Evolutionary conservation across 1,139 yeast species (phyloP).

Genomic region (Schwanniomyces etchellsii): DNA sequence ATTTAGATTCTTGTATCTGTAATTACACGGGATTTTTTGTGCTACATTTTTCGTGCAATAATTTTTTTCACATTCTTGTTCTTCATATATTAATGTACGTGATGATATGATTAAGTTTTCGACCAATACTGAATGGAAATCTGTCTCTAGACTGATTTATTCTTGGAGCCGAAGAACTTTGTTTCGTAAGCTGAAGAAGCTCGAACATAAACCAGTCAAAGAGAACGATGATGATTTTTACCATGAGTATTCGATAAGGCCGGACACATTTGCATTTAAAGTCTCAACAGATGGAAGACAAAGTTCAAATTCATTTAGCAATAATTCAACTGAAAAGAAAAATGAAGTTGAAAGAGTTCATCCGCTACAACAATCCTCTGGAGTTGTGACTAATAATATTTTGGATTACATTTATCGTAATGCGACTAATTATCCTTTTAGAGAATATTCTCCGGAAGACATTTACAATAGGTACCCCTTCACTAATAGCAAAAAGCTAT

Average conservation of each 20-base stretch:
- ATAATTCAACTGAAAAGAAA: slow-evolving; percentile 6
- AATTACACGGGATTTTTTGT: no score
- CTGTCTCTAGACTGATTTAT: no score
- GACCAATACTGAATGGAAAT: no score
- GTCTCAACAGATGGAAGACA: slow-evolving; percentile 29
- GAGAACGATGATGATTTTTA: slow-evolving; percentile 14
- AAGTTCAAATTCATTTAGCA: slow-evolving; percentile 15
- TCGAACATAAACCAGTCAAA: neutral
- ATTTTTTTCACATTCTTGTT: no score
- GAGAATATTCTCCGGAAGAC: slow-evolving; percentile 32
- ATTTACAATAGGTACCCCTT: slow-evolving; percentile 34
- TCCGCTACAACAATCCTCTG: slow-evolving; percentile 24
- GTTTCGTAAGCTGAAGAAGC: neutral
- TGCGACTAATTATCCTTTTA: slow-evolving; percentile 43
- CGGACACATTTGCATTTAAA: slow-evolving; percentile 44
- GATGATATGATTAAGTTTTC: no score
- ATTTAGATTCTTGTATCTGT: no score
- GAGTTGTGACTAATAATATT: slow-evolving; percentile 18
- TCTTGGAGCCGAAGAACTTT: no score
- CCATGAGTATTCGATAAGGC: slow-evolving; percentile 44
- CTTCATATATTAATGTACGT: no score
- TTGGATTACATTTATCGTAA: slow-evolving; percentile 35
- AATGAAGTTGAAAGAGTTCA: slow-evolving; percentile 9
- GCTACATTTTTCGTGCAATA: no score
- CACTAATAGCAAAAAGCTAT: slow-evolving; percentile 41